These are phyloP conservation scores for Stephania japonica DNA, from an alignment of 164 flowering plant species.

Conservation along the genomic window DNA sequence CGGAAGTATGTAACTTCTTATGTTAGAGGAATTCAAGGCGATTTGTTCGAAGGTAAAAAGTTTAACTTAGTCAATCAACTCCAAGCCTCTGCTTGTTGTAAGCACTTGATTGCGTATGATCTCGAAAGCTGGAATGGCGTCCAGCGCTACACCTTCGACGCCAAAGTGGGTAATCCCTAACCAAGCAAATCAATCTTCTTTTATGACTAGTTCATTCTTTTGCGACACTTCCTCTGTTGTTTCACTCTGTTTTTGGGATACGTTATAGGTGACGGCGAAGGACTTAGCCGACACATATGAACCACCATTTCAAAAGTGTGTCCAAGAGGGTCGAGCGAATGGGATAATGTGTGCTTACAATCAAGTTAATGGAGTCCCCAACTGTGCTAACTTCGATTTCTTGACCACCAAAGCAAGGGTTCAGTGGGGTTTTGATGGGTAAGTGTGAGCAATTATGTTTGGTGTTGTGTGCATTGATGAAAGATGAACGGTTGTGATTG, in stretches of 20 bases:
- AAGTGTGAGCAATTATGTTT: not conserved
- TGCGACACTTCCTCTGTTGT: too few relatives aligned
- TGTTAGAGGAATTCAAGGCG: constrained; percentile 91
- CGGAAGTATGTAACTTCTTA: constrained; percentile 55
- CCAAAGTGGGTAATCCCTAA: constrained; percentile 35
- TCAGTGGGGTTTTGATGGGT: constrained; percentile 77
- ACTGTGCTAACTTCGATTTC: constrained; percentile 69
- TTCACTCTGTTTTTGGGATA: not conserved
- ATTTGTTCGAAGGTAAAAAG: constrained; percentile 44
- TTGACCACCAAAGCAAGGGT: constrained; percentile 56
- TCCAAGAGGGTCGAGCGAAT: constrained; percentile 63
- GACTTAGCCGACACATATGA: constrained; percentile 87
- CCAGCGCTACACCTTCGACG: constrained; percentile 58
- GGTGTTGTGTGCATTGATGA: not conserved
- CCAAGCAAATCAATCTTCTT: too few relatives aligned
- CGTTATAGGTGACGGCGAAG: constrained; percentile 53
- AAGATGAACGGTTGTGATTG: not conserved
- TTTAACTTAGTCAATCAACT: constrained; percentile 24
- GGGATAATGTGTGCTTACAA: constrained; percentile 94
- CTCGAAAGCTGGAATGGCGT: constrained; percentile 69
- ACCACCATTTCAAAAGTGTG: constrained; percentile 78
- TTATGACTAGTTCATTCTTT: too few relatives aligned
- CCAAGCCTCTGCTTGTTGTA: constrained; percentile 92
- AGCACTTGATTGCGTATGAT: constrained; percentile 94
- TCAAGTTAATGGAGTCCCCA: constrained; percentile 80